A percentile compares a stretch with the other conserved stretches of the same genome.
Conservation (phyloP, 2,329 filamentous ascomycete species). For the Annulohypoxylon truncatum region DNA sequence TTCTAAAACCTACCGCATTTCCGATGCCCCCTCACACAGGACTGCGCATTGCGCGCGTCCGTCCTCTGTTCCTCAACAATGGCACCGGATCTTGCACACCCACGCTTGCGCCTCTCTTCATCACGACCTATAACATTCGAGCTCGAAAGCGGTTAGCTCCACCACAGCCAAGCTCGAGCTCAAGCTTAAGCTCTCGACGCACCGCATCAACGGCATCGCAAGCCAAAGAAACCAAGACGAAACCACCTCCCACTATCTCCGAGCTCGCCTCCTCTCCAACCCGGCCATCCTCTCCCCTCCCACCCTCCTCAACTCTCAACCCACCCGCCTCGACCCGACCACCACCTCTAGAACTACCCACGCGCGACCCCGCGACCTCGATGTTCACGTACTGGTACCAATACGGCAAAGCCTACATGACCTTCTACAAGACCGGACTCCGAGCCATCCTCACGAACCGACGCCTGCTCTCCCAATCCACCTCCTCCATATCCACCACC, state of each 20-base stretch:
- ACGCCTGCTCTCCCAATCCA: conserved; percentile 58
- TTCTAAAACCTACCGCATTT: background rate
- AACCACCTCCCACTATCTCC: background rate
- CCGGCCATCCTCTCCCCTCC: conserved; percentile 21
- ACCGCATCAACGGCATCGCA: conserved; percentile 17
- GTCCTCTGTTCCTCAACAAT: conserved; percentile 17
- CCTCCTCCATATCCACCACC: conserved; percentile 49
- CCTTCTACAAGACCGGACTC: conserved; percentile 90
- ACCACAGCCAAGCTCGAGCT: background rate
- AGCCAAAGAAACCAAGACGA: conserved; percentile 1
- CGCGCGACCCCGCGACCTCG: conserved; percentile 59
- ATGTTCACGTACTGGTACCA: conserved; percentile 66
- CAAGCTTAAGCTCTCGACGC: background rate
- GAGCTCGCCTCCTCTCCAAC: conserved; percentile 3
- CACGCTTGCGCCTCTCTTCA: background rate
- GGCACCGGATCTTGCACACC: background rate
- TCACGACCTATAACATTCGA: background rate
- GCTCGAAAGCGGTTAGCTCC: background rate
- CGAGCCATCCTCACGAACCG: conserved; percentile 79
- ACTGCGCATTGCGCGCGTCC: conserved; percentile 44
- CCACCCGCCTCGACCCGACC: conserved; percentile 79
- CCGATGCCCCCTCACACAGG: conserved; percentile 41
- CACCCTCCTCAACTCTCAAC: conserved; percentile 65
- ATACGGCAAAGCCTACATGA: conserved; percentile 79
- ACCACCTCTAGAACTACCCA: conserved; percentile 73